Evolutionary conservation across 495 filamentous ascomycete species (phyloP).

Genomic region (Tricharina praecox): DNA sequence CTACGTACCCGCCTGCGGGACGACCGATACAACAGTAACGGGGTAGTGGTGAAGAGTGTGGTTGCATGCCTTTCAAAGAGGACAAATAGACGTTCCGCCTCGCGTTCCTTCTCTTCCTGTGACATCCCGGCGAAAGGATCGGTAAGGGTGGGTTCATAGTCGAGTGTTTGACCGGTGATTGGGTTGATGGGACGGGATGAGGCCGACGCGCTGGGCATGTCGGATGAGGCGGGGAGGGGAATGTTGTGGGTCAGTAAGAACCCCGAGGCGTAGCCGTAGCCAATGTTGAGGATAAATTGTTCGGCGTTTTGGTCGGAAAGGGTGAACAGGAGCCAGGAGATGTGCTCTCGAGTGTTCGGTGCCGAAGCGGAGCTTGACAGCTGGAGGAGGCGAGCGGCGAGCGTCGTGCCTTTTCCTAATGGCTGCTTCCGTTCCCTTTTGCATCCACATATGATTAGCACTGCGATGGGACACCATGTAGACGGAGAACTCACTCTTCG

Average conservation of each 20-base stretch:
- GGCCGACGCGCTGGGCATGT: conserved; percentile 28
- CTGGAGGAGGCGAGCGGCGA: conserved; percentile 61
- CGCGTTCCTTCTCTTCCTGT: conserved; percentile 75
- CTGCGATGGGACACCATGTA: neutral
- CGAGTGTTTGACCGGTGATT: conserved; percentile 71
- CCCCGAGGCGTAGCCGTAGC: conserved; percentile 83
- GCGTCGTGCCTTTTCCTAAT: conserved; percentile 55
- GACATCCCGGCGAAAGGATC: conserved; percentile 55
- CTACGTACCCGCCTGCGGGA: neutral
- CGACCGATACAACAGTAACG: neutral
- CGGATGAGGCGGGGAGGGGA: conserved; percentile 47
- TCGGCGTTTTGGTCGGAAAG: conserved; percentile 59
- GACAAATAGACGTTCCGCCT: conserved; percentile 85
- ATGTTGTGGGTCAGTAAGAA: conserved; percentile 71
- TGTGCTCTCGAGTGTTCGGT: conserved; percentile 53
- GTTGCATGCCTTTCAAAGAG: conserved; percentile 68
- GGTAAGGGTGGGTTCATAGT: conserved; percentile 40
- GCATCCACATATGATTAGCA: neutral
- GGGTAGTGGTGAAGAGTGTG: neutral
- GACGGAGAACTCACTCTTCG: conserved; percentile 28
- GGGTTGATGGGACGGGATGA: conserved; percentile 48
- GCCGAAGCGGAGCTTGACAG: conserved; percentile 58
- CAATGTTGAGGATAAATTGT: conserved; percentile 61
- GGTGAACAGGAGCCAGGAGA: conserved; percentile 70
- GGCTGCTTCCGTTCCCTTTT: conserved; percentile 59